These are phyloP conservation scores for Parsonsia alboflavescens DNA, from an alignment of 257 asterid genomes.

Conservation along the genomic window DNA sequence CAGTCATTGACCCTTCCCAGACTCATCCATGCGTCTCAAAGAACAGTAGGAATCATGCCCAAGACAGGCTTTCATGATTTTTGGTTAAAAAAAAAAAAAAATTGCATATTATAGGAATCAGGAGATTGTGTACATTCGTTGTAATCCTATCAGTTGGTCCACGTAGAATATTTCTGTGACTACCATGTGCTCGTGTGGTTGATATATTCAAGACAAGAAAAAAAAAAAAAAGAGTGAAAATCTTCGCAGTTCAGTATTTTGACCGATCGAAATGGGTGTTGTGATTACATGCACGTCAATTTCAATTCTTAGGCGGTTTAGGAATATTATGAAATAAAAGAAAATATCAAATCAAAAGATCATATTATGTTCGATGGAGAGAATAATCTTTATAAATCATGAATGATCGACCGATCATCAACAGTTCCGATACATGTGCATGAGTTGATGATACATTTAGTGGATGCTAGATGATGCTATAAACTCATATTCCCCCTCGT, in stretches of 20 bases:
- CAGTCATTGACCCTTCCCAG: no score
- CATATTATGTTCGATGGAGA: no score
- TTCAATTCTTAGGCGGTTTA: neutral
- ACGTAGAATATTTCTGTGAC: neutral
- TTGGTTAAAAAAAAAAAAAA: no score
- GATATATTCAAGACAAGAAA: neutral
- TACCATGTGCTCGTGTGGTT: neutral
- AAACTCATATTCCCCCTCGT: no score
- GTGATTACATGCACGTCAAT: neutral
- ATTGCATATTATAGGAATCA: no score
- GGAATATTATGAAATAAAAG: no score
- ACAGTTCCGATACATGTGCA: no score
- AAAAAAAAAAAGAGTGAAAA: neutral
- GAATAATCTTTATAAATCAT: no score
- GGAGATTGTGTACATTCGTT: conserved; percentile 15
- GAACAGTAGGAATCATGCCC: neutral
- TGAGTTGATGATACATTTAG: no score
- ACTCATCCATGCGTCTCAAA: neutral
- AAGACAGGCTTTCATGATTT: neutral
- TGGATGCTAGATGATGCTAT: no score
- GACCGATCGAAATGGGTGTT: neutral
- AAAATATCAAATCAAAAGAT: neutral
- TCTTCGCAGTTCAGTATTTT: neutral
- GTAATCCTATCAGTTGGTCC: conserved; percentile 13
- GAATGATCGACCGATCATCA: no score